Conservation (phyloP, 495 filamentous ascomycete genomes). For the Choiromyces venosus region DNA sequence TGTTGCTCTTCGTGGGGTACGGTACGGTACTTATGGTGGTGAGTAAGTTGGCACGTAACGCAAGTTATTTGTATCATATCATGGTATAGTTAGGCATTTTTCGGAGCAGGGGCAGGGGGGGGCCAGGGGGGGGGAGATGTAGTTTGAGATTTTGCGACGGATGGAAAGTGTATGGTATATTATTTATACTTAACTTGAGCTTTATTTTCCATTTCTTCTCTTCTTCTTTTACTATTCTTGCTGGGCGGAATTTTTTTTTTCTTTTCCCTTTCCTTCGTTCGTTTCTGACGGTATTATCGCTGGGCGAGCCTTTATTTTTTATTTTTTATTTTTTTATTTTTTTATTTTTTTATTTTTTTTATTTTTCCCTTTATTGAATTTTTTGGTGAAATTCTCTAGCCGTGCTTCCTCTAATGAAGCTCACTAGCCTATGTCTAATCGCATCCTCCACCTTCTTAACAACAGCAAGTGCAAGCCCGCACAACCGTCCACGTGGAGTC, state of each 20-base stretch:
- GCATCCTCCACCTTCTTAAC: background rate
- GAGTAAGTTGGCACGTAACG: background rate
- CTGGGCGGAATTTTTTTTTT: background rate
- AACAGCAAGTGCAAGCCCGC: background rate
- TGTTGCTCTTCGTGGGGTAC: background rate
- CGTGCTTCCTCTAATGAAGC: too few relatives aligned
- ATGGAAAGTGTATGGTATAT: too few relatives aligned
- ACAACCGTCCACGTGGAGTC: background rate
- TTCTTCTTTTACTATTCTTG: background rate
- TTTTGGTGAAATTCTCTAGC: too few relatives aligned
- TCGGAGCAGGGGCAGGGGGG: background rate
- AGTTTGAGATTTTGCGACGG: background rate
- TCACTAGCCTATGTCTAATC: background rate
- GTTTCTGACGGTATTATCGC: background rate
- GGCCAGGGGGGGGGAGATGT: background rate
- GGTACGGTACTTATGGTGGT: background rate
- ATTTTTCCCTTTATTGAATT: too few relatives aligned
- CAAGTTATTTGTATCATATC: background rate
- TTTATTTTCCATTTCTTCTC: background rate
- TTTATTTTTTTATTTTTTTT: background rate
- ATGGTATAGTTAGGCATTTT: background rate
- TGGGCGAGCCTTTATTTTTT: background rate
- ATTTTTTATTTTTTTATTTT: background rate
- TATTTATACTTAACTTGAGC: background rate
- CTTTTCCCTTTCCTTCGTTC: too few relatives aligned